Conservation (phyloP, 495 filamentous ascomycete species). For the Mytilinidion resinicola region DNA sequence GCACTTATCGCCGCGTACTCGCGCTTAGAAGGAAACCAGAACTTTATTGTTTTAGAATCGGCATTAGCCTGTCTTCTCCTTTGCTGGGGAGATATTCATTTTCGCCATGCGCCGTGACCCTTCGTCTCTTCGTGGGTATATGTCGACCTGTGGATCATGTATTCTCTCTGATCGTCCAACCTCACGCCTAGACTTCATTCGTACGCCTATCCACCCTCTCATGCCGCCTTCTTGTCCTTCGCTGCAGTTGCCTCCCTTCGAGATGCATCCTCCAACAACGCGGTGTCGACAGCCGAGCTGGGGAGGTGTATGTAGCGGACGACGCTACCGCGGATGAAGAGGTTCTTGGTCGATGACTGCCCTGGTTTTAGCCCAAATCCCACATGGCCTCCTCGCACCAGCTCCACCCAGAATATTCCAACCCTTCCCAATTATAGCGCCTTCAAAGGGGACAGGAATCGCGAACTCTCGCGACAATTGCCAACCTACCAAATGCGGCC, state of each 20-base stretch:
- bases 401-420: neutral
- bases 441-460: neutral
- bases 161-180: neutral
- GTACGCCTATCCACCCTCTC: neutral
- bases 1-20: too few relatives aligned
- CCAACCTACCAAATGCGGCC: conserved; percentile 73
- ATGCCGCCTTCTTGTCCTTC: neutral
- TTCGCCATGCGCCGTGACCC: neutral
- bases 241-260: conserved; percentile 52
- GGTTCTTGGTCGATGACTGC: conserved; percentile 87
- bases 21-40: neutral
- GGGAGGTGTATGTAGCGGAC: conserved; percentile 94
- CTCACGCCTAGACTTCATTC: neutral
- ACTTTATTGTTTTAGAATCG: neutral
- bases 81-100: neutral
- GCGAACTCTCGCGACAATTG: neutral
- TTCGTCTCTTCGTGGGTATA: neutral
- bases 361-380: neutral
- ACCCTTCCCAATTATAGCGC: neutral
- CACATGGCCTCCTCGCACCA: neutral
- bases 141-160: neutral
- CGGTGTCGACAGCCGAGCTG: conserved; percentile 77
- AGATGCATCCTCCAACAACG: conserved; percentile 90
- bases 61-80: neutral
- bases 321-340: conserved; percentile 95